Evolutionary conservation across 1,139 yeast species (phyloP).

Genomic region (Saccharomyces hybrid): DNA sequence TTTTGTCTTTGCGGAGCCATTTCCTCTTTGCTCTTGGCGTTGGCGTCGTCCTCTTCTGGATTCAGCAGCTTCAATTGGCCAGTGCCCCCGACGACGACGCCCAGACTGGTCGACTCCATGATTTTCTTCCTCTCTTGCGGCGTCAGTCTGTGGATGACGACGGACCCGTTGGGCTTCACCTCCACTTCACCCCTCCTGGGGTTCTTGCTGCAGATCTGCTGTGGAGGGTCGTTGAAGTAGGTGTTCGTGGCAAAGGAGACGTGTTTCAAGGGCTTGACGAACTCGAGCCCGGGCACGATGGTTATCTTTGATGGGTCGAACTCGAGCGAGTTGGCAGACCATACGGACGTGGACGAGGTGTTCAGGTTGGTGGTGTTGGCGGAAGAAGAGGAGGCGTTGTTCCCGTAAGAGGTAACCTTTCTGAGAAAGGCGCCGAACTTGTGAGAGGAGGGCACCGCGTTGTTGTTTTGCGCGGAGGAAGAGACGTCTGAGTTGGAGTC

Average conservation of each 20-base stretch:
- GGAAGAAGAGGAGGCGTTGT: constrained; percentile 2
- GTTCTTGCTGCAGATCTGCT: constrained; percentile 56
- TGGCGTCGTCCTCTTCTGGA: constrained; percentile 16
- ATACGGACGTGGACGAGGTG: constrained; percentile 6
- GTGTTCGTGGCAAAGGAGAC: constrained; percentile 71
- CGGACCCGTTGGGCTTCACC: constrained; percentile 50
- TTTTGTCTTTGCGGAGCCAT: constrained; percentile 20
- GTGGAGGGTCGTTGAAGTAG: constrained; percentile 66
- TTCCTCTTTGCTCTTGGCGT: constrained; percentile 9
- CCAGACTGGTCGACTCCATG: constrained; percentile 52
- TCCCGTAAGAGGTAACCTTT: constrained; percentile 28
- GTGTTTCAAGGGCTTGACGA: constrained; percentile 44
- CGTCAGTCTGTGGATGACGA: constrained; percentile 53
- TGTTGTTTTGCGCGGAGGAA: not conserved
- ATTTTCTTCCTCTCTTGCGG: constrained; percentile 55
- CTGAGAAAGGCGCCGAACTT: constrained; percentile 30
- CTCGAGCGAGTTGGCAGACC: constrained; percentile 3
- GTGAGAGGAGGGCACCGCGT: constrained; percentile 17
- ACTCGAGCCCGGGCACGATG: constrained; percentile 37
- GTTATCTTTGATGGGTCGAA: constrained; percentile 16
- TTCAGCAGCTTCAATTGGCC: constrained; percentile 46
- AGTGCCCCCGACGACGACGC: constrained; percentile 73
- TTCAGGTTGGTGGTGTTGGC: constrained; percentile 5
- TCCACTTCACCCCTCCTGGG: constrained; percentile 73
- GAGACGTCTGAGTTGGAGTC: not conserved